These are phyloP conservation scores for Polytrichum commune DNA, from an alignment of 225 moss, liverwort and hornwort genomes.

Conservation along the genomic window DNA sequence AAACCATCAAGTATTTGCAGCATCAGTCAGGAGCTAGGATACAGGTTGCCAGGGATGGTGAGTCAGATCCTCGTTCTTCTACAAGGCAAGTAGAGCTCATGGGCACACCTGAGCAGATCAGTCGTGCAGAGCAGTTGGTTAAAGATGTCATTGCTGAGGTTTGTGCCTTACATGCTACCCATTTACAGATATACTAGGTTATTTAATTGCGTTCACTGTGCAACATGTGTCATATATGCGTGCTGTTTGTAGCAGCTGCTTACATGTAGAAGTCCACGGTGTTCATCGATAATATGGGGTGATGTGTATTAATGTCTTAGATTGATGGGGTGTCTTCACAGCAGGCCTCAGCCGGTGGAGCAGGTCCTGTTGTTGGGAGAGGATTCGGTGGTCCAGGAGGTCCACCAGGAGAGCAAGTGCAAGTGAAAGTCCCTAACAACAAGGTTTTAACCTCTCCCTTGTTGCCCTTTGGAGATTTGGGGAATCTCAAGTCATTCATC, in stretches of 20 bases:
- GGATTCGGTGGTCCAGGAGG: constrained; percentile 39
- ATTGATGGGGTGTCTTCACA: constrained; percentile 46
- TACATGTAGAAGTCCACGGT: too few species aligned
- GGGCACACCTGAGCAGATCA: constrained; percentile 91
- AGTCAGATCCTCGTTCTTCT: constrained; percentile 89
- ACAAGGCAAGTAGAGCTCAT: constrained; percentile 96
- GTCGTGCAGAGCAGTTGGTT: constrained; percentile 94
- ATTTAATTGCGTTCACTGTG: not conserved
- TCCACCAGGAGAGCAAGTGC: constrained; percentile 88
- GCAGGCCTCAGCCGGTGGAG: constrained; percentile 91
- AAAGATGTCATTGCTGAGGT: constrained; percentile 99
- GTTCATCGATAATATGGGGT: not conserved
- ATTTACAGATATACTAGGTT: not conserved
- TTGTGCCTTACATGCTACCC: constrained; percentile 9
- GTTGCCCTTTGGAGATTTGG: too few species aligned
- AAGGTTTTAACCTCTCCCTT: constrained; percentile 42
- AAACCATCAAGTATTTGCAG: constrained; percentile 95
- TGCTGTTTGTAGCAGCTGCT: too few species aligned
- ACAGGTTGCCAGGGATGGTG: constrained; percentile 95
- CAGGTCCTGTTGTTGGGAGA: constrained; percentile 27
- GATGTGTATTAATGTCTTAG: constrained; percentile 21
- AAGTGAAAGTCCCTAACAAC: constrained; percentile 96
- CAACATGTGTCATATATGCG: not conserved
- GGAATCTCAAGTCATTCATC: not conserved
- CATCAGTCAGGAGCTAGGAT: constrained; percentile 98